Base-by-base conservation (phyloP, 169 alveolate genomes). In the Plasmodium gonderi region DNA sequence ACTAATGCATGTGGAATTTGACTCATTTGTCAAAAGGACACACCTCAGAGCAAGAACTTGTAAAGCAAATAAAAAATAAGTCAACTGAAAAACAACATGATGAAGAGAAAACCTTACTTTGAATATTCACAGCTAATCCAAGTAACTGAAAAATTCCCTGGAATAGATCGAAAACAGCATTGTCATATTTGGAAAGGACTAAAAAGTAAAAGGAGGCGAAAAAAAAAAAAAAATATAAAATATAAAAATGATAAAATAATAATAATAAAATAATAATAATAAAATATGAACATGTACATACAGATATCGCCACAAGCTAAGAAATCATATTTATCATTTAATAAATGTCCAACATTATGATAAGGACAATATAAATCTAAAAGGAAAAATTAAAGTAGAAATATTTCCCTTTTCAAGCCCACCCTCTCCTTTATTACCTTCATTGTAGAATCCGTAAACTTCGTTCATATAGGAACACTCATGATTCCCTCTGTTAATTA, bases 381-480 rank as follows among this genome's bases (percentile, higher is more conserved):
- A n/a, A 54, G 1, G 1, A 9, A 0, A 17, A 54, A 29, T 0
- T 1, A 4, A 51, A 42, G 29, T 2, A 75, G 2, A 4, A 20
- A 23, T 5, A 11, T 5, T 6, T 0, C 17, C 6, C 2, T 64
- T 23, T 4, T 64, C 23, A n/a, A n/a, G 29, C 36, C 17, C 36
- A 17, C 9, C 51, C 45, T 68, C 51, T 54, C 97, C 97, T 94
- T 97, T 98, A 69, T 93, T 68, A 69, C 97, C 97, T 94, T 97
- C 98, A 69, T 93, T 91, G 42, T 97, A 97, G 65, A 97, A 97
- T 7, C 99, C 99, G 72, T 97, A 97, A 3, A 97, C 96, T 87
- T 97, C 98, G 83, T 97, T 97, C 98, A 97, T 96, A 89, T 97
- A 98, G 36, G 96, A 97, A 45, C 98, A 95, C 85, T 97, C 99